Evolutionary conservation across 2,329 filamentous ascomycete genomes (phyloP).

Genomic region (Phialophora tarda): DNA sequence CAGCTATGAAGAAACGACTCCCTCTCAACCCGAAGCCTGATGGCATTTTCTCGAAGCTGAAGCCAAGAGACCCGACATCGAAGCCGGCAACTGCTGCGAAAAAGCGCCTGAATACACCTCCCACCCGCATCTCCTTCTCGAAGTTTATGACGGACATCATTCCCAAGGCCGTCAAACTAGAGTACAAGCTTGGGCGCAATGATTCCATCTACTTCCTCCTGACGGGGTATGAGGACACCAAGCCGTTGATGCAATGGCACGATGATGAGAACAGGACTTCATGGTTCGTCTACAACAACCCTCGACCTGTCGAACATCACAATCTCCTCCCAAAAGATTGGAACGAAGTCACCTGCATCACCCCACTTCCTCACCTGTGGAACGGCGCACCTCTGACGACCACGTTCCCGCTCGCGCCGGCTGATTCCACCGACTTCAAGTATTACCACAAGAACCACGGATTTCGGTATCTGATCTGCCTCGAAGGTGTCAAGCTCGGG

Average conservation of each 20-base stretch:
- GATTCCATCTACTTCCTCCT: background rate
- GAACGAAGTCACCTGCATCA: constrained; percentile 2
- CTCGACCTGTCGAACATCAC: background rate
- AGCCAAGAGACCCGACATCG: background rate
- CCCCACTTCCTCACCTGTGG: background rate
- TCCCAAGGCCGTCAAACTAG: background rate
- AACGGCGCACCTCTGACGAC: background rate
- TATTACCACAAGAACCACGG: constrained; percentile 7
- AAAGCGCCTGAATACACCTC: background rate
- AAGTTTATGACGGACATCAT: background rate
- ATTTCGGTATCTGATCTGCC: background rate
- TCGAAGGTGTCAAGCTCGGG: background rate
- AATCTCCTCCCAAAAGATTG: background rate
- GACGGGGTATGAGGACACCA: background rate
- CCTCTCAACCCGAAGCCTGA: background rate
- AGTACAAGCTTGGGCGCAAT: background rate
- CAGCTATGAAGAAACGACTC: background rate
- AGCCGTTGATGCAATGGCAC: constrained; percentile 9
- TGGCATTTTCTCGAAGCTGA: constrained; percentile 3
- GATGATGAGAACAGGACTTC: background rate
- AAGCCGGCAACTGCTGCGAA: background rate
- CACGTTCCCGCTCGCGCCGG: background rate
- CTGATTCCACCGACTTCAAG: constrained; percentile 1
- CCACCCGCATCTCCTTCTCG: background rate
- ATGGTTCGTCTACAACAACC: background rate